Base-by-base conservation (phyloP, 2,329 filamentous ascomycete species). In the Phyllosticta capitalensis region DNA sequence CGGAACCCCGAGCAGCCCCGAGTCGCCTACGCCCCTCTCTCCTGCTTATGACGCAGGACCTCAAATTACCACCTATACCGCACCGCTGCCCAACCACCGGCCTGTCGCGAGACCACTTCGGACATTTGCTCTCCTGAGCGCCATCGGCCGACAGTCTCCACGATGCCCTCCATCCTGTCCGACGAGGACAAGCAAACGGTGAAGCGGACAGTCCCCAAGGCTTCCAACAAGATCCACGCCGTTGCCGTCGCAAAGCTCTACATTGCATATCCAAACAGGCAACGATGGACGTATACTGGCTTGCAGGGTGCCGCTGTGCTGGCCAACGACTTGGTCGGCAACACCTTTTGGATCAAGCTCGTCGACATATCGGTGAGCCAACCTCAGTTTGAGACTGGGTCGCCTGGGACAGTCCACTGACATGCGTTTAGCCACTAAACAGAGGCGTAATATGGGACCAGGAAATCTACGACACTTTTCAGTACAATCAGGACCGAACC, bases 151-250 rank as follows among this genome's bases (percentile, higher is more conserved):
- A 12, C 48, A 49, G 10, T 56, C 61, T 59, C 56, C 65, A 65
- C 63, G 57, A 79, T 79, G 76, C 82, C 82, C 61, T 83, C 83
- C 19, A 84, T 95, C 65, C 83, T 99, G 60, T 89, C 81, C 72
- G 92, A 96, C 70, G 88, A 92, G 69, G 94, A 99, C 79, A 96
- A 95, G 81, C 89, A 95, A 77, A 95, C 86, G 62, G 92, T 99
- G 75, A 95, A 95, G 79, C 87, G 94, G 72, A 88, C 87, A 67
- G 90, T 99, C 58, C 92, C 94, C 63, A 96, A 95, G 75, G 84
- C 90, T 64, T 86, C 86, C 68, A 99, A 97, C 84, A 97, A 97
- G 81, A 97, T 99, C 75, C 89, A 95, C 65, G 91, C 92, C 63
- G 92, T 95, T 65, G 94, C 90, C 62, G 92, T 97, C 66, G 92